These are phyloP conservation scores for Calocera cornea DNA, from an alignment of 768 basidiomycete species.

Conservation along the genomic window DNA sequence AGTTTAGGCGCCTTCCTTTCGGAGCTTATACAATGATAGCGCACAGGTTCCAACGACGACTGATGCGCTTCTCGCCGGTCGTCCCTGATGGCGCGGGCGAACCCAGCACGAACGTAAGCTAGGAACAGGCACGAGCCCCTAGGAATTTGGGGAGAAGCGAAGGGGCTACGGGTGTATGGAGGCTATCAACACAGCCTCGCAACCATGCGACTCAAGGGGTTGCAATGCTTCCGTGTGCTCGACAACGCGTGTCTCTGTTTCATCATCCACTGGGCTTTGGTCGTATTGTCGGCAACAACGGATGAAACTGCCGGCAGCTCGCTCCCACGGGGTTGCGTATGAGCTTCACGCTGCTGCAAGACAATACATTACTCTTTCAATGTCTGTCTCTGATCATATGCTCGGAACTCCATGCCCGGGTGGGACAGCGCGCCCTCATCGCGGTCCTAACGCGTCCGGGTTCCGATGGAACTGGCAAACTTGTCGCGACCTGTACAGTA, in stretches of 20 bases:
- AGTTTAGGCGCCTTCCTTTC: too few species aligned
- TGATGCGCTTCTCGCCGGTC: neutral
- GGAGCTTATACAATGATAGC: too few species aligned
- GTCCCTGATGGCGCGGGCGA: neutral
- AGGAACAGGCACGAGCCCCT: neutral
- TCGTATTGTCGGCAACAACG: too few species aligned
- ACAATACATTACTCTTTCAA: neutral
- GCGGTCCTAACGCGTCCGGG: neutral
- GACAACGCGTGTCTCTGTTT: neutral
- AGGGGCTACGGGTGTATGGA: neutral
- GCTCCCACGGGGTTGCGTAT: neutral
- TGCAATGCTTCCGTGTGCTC: too few species aligned
- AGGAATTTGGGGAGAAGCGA: neutral
- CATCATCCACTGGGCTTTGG: neutral
- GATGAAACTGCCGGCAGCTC: neutral
- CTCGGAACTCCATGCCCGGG: neutral
- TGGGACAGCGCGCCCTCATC: neutral
- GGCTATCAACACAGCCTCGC: neutral
- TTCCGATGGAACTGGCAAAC: neutral
- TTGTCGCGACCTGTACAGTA: too few species aligned
- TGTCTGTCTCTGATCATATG: neutral
- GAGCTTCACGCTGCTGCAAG: neutral
- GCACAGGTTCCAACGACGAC: too few species aligned
- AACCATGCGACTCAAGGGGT: neutral
- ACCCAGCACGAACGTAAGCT: too few species aligned